Evolutionary conservation across 495 filamentous ascomycete species (phyloP).

Genomic region (Filosporella fistucella): DNA sequence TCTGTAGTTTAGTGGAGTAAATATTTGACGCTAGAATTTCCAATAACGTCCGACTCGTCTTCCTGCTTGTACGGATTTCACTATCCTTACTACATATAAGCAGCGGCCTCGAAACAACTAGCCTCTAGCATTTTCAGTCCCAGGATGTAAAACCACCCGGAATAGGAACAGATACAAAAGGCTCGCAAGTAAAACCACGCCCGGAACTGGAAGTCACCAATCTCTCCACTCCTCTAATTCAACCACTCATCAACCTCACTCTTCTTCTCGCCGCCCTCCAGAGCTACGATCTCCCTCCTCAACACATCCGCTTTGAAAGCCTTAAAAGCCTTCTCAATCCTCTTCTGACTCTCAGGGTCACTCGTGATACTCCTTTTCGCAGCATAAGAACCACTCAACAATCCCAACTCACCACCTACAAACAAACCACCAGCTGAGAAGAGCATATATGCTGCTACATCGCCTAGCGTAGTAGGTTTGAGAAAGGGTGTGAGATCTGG

Average conservation of each 20-base stretch:
- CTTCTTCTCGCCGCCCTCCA: conserved; percentile 38
- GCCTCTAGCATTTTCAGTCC: too few relatives aligned
- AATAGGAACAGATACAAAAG: too few relatives aligned
- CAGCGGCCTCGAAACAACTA: too few relatives aligned
- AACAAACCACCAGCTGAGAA: conserved; percentile 58
- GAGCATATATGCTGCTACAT: conserved; percentile 59
- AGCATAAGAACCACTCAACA: conserved; percentile 48
- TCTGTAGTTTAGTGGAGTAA: too few relatives aligned
- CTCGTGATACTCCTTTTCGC: conserved; percentile 44
- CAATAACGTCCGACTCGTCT: too few relatives aligned
- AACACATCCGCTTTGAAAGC: conserved; percentile 59
- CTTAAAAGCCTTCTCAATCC: conserved; percentile 62
- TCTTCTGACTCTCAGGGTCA: conserved; percentile 47
- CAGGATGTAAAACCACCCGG: too few relatives aligned
- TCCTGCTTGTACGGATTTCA: too few relatives aligned
- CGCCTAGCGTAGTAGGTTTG: conserved; percentile 52
- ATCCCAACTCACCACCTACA: conserved; percentile 58
- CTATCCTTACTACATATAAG: too few relatives aligned
- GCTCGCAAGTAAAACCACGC: too few relatives aligned
- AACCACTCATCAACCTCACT: neutral
- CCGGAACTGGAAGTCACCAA: too few relatives aligned
- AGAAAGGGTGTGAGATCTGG: conserved; percentile 56
- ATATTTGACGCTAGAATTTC: too few relatives aligned
- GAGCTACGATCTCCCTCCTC: conserved; percentile 46
- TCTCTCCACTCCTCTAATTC: neutral